Percentiles rank a stretch among this genome's conserved stretches.
These are phyloP conservation scores for Tylopilus sp. DNA, from an alignment of 768 basidiomycete species.

Conservation along the genomic window DNA sequence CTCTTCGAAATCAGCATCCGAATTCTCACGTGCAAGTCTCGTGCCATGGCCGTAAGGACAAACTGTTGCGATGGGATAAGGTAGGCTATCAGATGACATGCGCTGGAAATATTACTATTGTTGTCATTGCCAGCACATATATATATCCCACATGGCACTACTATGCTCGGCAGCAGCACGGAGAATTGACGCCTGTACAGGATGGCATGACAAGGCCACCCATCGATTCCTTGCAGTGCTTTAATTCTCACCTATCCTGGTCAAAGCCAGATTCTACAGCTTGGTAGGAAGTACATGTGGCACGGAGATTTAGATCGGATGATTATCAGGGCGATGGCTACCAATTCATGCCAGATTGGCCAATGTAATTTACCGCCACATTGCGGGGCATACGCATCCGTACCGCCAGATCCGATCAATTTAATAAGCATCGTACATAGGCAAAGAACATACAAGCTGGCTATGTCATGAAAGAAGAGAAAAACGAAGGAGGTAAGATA, in stretches of 20 bases:
- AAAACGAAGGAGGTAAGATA: neutral
- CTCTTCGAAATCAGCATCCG: neutral
- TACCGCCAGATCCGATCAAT: neutral
- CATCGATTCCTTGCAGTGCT: neutral
- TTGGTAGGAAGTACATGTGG: constrained; percentile 14
- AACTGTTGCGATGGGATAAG: neutral
- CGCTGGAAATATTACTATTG: neutral
- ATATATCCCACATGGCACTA: neutral
- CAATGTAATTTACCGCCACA: neutral
- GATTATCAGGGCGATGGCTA: neutral
- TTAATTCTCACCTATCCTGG: neutral
- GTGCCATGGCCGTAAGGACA: neutral
- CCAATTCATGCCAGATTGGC: neutral
- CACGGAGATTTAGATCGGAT: constrained; percentile 9
- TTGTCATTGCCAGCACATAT: neutral
- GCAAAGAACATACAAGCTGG: neutral
- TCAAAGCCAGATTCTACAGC: constrained; percentile 16
- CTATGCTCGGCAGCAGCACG: neutral
- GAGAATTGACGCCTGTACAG: constrained; percentile 23
- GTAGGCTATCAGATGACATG: neutral
- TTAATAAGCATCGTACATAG: neutral
- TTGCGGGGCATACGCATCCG: neutral
- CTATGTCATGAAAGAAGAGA: neutral
- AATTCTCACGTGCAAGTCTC: constrained; percentile 4
- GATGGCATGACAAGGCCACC: constrained; percentile 14